Conservation (phyloP, 441 rosid species). For the Viola pubescens region DNA sequence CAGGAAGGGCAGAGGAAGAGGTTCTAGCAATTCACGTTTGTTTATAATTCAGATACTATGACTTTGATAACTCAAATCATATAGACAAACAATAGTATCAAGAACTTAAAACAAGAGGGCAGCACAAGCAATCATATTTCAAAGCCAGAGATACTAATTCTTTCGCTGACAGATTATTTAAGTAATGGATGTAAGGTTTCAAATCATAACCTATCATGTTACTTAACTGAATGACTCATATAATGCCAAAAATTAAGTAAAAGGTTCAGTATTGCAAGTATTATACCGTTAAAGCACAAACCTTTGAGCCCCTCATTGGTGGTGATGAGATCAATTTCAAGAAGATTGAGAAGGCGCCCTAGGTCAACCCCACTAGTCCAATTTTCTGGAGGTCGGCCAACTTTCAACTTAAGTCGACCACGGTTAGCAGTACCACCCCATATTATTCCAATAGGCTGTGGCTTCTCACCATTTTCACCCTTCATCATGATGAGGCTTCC, state of each 20-base stretch:
- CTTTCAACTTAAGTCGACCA: slow-evolving; percentile 64
- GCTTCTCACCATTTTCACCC: slow-evolving; percentile 50
- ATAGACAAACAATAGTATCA: too few relatives aligned
- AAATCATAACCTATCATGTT: too few relatives aligned
- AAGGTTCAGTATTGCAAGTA: not conserved
- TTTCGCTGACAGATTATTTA: too few relatives aligned
- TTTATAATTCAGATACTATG: too few relatives aligned
- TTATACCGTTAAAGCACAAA: slow-evolving; percentile 14
- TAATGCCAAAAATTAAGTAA: not conserved
- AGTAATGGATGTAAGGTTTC: too few relatives aligned
- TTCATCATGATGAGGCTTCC: slow-evolving; percentile 89
- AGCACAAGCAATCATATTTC: too few relatives aligned
- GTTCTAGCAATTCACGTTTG: too few relatives aligned
- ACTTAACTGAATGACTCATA: too few relatives aligned
- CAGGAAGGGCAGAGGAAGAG: too few relatives aligned
- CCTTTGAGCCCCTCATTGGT: slow-evolving; percentile 60
- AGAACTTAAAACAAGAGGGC: too few relatives aligned
- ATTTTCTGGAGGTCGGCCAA: slow-evolving; percentile 77
- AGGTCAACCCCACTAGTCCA: slow-evolving; percentile 91
- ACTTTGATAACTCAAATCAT: too few relatives aligned
- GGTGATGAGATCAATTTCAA: slow-evolving; percentile 66
- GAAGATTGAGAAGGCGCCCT: slow-evolving; percentile 74
- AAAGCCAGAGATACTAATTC: too few relatives aligned
- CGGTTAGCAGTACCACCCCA: slow-evolving; percentile 99
- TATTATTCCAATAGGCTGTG: slow-evolving; percentile 86